These are phyloP conservation scores for Fraxinus floribunda DNA, from an alignment of 305 asterid species.

Conservation along the genomic window DNA sequence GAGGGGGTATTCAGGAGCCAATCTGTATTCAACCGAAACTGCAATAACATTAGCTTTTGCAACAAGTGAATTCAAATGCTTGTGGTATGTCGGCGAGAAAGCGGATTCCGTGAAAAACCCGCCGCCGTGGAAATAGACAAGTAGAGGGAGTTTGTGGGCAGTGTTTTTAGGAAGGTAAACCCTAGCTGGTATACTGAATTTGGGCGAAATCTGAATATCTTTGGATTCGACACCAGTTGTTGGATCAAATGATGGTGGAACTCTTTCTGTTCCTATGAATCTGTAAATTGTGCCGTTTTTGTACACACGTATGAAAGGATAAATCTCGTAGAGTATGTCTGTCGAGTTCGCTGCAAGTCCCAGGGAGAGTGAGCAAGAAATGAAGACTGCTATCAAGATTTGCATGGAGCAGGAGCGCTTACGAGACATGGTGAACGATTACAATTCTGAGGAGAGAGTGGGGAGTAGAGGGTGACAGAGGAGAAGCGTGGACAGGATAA, in stretches of 20 bases:
- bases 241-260: conserved; percentile 39
- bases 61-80: conserved; percentile 39
- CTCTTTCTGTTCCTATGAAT: conserved; percentile 16
- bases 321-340: conserved; percentile 37
- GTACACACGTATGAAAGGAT: conserved; percentile 41
- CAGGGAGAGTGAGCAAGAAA: not conserved
- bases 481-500: too few species aligned
- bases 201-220: conserved; percentile 37
- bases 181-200: conserved; percentile 41
- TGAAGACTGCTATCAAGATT: conserved; percentile 1
- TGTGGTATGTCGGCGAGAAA: conserved; percentile 42
- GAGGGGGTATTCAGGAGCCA: conserved; percentile 66
- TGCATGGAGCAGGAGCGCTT: not conserved
- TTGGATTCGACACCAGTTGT: conserved; percentile 40
- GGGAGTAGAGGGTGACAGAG: not conserved
- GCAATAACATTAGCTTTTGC: conserved; percentile 42
- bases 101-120: conserved; percentile 57
- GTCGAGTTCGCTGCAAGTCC: conserved; percentile 23
- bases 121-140: conserved; percentile 75
- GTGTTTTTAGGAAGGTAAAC: conserved; percentile 44
- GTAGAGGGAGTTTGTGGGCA: conserved; percentile 44
- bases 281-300: conserved; percentile 51
- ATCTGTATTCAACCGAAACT: conserved; percentile 60
- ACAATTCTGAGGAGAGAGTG: not conserved
- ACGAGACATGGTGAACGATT: not conserved